phyloP scores from a whole-genome alignment of 2,329 filamentous ascomycete genomes.

The Pseudogymnoascus sp. region DNA sequence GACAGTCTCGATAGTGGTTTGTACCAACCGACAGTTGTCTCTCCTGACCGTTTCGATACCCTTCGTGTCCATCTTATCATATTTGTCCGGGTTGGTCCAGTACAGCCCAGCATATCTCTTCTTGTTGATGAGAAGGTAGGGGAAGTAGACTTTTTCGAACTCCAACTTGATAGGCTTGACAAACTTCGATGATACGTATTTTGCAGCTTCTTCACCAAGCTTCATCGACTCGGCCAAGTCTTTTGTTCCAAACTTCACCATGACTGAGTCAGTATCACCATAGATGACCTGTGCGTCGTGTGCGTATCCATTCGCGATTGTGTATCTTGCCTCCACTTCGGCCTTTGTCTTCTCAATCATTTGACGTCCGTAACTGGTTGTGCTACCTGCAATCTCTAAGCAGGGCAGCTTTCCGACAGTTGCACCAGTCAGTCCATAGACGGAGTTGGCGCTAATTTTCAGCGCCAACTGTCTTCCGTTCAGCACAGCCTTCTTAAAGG shows the following conservation, averaged over 20 bases:
- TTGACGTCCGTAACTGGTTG: constrained; percentile 90
- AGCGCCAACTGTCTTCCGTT: constrained; percentile 94
- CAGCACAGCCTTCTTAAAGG: constrained; percentile 95
- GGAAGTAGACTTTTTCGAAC: constrained; percentile 98
- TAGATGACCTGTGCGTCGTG: constrained; percentile 97
- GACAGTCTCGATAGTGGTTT: constrained; percentile 96
- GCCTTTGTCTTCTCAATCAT: constrained; percentile 98
- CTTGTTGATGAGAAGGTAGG: constrained; percentile 98
- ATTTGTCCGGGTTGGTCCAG: constrained; percentile 91
- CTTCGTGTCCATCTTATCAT: constrained; percentile 99
- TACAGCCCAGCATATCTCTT: constrained; percentile 97
- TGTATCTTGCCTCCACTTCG: constrained; percentile 88
- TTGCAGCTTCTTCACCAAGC: constrained; percentile 84
- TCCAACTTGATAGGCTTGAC: constrained; percentile 96
- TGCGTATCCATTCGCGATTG: constrained; percentile 85
- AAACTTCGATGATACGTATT: constrained; percentile 85
- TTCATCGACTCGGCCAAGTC: constrained; percentile 88
- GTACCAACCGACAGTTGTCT: constrained; percentile 92
- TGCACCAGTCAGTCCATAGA: constrained; percentile 94
- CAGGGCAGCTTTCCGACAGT: constrained; percentile 94
- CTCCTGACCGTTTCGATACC: constrained; percentile 96
- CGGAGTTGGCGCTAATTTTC: constrained; percentile 95
- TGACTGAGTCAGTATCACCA: constrained; percentile 97
- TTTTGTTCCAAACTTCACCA: constrained; percentile 95
- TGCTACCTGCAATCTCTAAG: constrained; percentile 90